These are phyloP conservation scores for Pyrenophora seminiperda DNA, from an alignment of 2,329 filamentous ascomycete species.

Conservation along the genomic window DNA sequence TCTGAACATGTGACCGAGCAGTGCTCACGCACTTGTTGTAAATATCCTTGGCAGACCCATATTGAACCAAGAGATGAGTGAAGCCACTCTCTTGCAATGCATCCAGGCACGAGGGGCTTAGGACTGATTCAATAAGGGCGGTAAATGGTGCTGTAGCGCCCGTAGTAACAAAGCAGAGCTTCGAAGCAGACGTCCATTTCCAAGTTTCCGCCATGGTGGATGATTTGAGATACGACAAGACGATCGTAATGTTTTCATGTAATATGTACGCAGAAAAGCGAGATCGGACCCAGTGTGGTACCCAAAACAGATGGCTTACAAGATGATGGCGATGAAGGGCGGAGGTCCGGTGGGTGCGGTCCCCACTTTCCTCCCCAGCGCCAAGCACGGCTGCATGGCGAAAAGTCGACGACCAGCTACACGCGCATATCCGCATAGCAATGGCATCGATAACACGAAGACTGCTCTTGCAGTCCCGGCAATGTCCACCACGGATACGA, in stretches of 20 bases:
- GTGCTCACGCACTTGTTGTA: slow-evolving; percentile 51
- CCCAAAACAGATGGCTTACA: not conserved
- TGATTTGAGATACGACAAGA: not conserved
- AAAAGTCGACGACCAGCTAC: slow-evolving; percentile 40
- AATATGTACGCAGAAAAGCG: no score
- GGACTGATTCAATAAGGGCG: slow-evolving; percentile 68
- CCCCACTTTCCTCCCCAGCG: slow-evolving; percentile 27
- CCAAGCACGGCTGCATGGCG: slow-evolving; percentile 35
- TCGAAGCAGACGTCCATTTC: slow-evolving; percentile 35
- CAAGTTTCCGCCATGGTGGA: slow-evolving; percentile 25
- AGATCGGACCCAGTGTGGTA: not conserved
- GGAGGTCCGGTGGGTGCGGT: slow-evolving; percentile 33
- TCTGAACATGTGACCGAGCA: slow-evolving; percentile 23
- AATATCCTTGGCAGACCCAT: slow-evolving; percentile 67
- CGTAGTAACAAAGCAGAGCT: slow-evolving; percentile 81
- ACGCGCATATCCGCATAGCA: slow-evolving; percentile 19
- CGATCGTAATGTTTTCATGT: no score
- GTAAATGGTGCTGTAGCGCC: slow-evolving; percentile 89
- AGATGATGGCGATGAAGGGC: slow-evolving; percentile 14
- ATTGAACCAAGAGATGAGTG: slow-evolving; percentile 77
- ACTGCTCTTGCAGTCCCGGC: slow-evolving; percentile 38
- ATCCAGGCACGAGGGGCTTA: slow-evolving; percentile 66
- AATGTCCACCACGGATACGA: slow-evolving; percentile 34
- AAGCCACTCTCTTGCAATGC: slow-evolving; percentile 66
- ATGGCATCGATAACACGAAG: slow-evolving; percentile 47